Evolutionary conservation across 176 grass and related monocot species (phyloP), one percentile per base, ranked within the genome.

Genomic region (Eleusine indica): DNA sequence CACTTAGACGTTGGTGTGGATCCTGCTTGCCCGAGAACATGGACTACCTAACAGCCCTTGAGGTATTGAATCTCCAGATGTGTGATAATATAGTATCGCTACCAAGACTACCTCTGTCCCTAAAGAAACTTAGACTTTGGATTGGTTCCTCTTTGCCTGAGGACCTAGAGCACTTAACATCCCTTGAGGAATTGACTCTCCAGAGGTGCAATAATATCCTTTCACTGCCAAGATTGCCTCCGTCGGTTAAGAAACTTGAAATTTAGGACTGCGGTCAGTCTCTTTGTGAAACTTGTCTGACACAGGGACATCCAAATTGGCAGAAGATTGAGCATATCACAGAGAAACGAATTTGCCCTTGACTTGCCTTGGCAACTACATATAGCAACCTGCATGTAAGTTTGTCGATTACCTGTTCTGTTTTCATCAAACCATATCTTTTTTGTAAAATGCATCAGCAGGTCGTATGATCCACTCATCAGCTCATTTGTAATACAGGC

Each of bases 251-350:
- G 79, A 18, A 11, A 5, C 9, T 81, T 14, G 21, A 0, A 42
- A 7, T 80, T 29, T n/a, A 8, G 3, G 2, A 9, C 15, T 81
- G 66, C n/a, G 2, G 13, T 39, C 7, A 2, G 1, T 42, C 8
- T 43, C 67, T 81, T 9, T 6, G 3, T 0, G 14, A 43, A 14
- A 58, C 15, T 14, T 81, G 67, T 60, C 37, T 30, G 14, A 32
- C 32, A 1, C 8, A 16, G 5, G 66, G 79, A 58, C 48, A 71
- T 60, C 67, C 19, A 81, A 81, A 81, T 19, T 71, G 66, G 67
- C 14, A 76, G 54, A 61, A 71, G 68, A 44, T 71, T 46, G 10
- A 1, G 8, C 41, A 71, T 71, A 25, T 71, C 71, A 19, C 7
- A 53, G 28, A 53, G 7, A 16, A 32, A 74, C 2, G 2, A 11